Evolutionary conservation across 1,139 yeast genomes (phyloP), one percentile per base, ranked within the genome.

Genomic region (Scheffersomyces lignicola): DNA sequence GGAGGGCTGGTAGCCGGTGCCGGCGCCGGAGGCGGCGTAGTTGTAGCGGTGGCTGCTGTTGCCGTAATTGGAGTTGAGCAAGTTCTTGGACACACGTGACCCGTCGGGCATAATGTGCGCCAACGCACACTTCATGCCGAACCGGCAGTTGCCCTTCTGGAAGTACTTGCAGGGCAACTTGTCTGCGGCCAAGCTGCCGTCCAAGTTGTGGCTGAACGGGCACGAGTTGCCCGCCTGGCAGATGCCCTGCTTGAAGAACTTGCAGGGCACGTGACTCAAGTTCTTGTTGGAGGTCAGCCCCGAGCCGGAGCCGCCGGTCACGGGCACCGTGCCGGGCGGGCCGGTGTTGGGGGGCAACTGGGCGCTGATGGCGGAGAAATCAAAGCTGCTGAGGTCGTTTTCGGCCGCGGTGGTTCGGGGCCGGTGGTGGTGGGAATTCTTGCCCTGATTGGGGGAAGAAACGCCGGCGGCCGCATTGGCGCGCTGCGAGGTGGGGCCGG

Each of bases 221-320:
- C 97, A 92, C 2, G 92, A 72, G 38, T 67, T 69, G 9, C 97
- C 97, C 1, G 97, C 97, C 60, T 89, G 97, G 59, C 97, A 90
- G 13, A 85, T 78, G 0, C 97, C 97, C 56, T 89, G 96, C 43
- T 78, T 72, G 57, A 72, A 89, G 65, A 92, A 90, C 62, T 90
- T 90, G 60, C 98, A 90, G 1, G 98, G 97, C 25, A 90, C 97
- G 60, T 90, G 98, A 36, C 94, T 81, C 36, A 85, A 69, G 50
- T 83, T 69, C 41, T 69, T 69, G 15, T 35, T 42, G 22, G 42
- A 20, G 9, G 24, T 8, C 7, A 41, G 13, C 24, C 23, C 34
- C 3, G 38, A 21, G 5, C 24, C 11, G n/a, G 5, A 15, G 7
- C 36, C 33, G 15, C 26, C 22, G 17, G 38, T 54, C 9, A 52